Evolutionary conservation across 148 eudicot species (phyloP).

Genomic region (Chenopodium album): DNA sequence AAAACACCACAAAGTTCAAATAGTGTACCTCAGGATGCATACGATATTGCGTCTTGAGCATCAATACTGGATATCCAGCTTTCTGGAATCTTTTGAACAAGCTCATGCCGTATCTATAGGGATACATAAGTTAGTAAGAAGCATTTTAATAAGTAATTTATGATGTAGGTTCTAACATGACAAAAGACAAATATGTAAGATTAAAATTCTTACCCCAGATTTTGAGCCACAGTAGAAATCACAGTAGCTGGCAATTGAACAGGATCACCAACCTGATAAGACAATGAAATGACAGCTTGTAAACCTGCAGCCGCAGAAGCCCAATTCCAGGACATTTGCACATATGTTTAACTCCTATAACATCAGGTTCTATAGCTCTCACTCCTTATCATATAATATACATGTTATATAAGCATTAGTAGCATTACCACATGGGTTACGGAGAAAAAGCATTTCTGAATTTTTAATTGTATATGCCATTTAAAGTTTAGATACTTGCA

Average conservation of each 20-base stretch:
- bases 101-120: slow-evolving; percentile 78
- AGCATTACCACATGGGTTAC: neutral
- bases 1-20: neutral
- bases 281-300: neutral
- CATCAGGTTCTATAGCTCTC: neutral
- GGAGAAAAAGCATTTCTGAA: neutral
- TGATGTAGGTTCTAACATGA: neutral
- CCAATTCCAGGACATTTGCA: neutral
- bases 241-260: slow-evolving; percentile 99
- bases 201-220: slow-evolving; percentile 55
- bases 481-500: neutral
- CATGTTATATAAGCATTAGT: neutral
- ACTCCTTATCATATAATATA: neutral
- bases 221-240: slow-evolving; percentile 74
- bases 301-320: neutral
- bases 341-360: neutral
- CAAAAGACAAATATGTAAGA: neutral
- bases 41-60: slow-evolving; percentile 97
- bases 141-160: neutral
- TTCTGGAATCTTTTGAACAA: slow-evolving; percentile 90
- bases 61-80: slow-evolving; percentile 87
- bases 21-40: slow-evolving; percentile 91
- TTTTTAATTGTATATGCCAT: no score
- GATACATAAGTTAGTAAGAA: slow-evolving; percentile 12
- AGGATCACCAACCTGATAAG: slow-evolving; percentile 88